Conservation (phyloP, 2,329 filamentous ascomycete species). For the Colletotrichum phormii region DNA sequence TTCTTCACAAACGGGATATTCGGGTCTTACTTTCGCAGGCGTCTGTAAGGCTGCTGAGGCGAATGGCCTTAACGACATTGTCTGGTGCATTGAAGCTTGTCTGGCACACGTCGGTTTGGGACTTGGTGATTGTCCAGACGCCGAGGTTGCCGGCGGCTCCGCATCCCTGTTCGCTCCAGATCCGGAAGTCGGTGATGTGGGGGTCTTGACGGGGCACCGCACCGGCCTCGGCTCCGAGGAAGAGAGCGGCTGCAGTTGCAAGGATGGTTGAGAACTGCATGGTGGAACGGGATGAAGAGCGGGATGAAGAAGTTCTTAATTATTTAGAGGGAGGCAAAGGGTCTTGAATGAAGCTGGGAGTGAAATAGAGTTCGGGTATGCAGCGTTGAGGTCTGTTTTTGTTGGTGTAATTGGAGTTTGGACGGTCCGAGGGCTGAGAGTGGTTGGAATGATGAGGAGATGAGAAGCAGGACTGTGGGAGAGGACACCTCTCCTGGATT, state of each 20-base stretch:
- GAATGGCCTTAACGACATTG: constrained; percentile 7
- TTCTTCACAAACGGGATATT: background rate
- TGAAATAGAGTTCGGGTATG: background rate
- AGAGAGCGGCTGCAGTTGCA: background rate
- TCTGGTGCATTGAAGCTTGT: constrained; percentile 2
- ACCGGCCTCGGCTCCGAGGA: constrained; percentile 10
- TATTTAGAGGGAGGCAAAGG: too few species aligned
- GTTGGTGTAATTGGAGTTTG: background rate
- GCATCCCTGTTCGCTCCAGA: constrained; percentile 22
- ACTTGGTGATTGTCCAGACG: constrained; percentile 20
- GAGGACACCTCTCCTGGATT: background rate
- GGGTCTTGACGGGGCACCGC: constrained; percentile 13
- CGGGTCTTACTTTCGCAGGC: background rate
- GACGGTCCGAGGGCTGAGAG: background rate
- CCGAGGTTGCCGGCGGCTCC: constrained; percentile 18
- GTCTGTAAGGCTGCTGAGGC: background rate
- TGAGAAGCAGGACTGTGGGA: background rate
- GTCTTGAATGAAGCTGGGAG: background rate
- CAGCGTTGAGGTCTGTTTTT: background rate
- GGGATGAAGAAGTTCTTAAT: background rate
- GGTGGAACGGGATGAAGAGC: background rate
- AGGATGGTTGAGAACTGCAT: constrained; percentile 1
- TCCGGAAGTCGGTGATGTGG: constrained; percentile 15
- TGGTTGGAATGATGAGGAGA: background rate
- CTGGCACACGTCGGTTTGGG: constrained; percentile 7